A percentile compares a stretch with the other conserved stretches of the same genome.
Evolutionary conservation across 192 early-diverging fungal genomes (phyloP).

Genomic region (Funneliformis geosporum): DNA sequence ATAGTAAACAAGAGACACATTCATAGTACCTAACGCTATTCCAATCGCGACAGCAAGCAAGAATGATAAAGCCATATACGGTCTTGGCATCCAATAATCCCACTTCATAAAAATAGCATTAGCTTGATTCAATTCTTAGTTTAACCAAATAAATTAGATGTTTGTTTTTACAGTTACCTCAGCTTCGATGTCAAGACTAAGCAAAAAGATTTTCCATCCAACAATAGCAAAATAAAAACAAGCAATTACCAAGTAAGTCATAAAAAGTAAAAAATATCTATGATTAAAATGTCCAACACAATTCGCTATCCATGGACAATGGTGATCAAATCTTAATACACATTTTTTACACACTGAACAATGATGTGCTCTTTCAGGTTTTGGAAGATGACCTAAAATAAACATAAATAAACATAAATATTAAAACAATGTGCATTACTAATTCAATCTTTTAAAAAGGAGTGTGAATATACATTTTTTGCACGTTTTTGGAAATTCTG

Average conservation of each 20-base stretch:
- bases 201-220: slow-evolving; percentile 50
- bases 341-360: slow-evolving; percentile 74
- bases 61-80: slow-evolving; percentile 51
- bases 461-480: slow-evolving; percentile 40
- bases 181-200: slow-evolving; percentile 43
- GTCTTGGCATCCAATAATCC: slow-evolving; percentile 56
- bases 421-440: background rate
- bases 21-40: slow-evolving; percentile 43
- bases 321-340: slow-evolving; percentile 80
- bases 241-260: slow-evolving; percentile 56
- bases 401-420: background rate
- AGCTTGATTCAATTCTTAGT: background rate
- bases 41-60: slow-evolving; percentile 59
- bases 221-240: slow-evolving; percentile 51
- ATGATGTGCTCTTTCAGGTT: slow-evolving; percentile 80
- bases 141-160: no score
- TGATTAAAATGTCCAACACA: slow-evolving; percentile 79
- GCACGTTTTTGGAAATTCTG: slow-evolving; percentile 37
- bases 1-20: background rate
- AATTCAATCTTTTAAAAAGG: background rate
- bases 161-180: slow-evolving; percentile 37
- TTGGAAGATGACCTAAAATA: slow-evolving; percentile 58
- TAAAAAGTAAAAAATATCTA: slow-evolving; percentile 73
- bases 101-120: slow-evolving; percentile 37
- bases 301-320: slow-evolving; percentile 82